Evolutionary conservation across 805 yeast species (phyloP).

Genomic region (Metschnikowia noctiluminum): DNA sequence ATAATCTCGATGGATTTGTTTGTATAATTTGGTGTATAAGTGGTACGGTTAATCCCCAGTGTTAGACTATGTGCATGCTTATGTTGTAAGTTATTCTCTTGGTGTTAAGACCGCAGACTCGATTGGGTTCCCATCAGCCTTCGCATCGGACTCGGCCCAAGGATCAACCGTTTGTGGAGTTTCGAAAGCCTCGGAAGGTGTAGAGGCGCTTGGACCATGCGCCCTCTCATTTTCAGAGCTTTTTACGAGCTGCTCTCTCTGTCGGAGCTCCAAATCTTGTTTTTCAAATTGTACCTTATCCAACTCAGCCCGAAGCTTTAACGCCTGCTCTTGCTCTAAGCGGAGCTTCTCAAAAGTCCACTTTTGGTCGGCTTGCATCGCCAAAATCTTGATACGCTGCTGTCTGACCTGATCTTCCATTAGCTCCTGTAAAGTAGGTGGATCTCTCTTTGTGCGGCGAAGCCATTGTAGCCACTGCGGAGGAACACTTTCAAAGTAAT

Average conservation of each 20-base stretch:
- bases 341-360: slow-evolving; percentile 37
- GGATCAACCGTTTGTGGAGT: slow-evolving; percentile 20
- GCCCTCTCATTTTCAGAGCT: no score
- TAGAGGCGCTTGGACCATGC: background rate
- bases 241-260: background rate
- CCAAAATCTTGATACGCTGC: slow-evolving; percentile 47
- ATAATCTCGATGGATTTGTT: background rate
- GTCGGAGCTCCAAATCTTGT: slow-evolving; percentile 8
- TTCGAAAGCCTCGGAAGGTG: background rate
- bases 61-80: background rate
- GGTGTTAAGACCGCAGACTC: slow-evolving; percentile 39
- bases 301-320: slow-evolving; percentile 31
- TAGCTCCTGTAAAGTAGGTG: slow-evolving; percentile 66
- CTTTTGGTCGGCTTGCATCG: slow-evolving; percentile 43
- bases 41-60: background rate
- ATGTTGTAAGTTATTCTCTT: slow-evolving; percentile 17
- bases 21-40: background rate
- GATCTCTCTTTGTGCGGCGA: slow-evolving; percentile 52
- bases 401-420: slow-evolving; percentile 55
- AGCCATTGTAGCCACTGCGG: slow-evolving; percentile 86
- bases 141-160: slow-evolving; percentile 35
- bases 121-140: slow-evolving; percentile 29
- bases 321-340: slow-evolving; percentile 31
- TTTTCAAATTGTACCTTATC: slow-evolving; percentile 18
- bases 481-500: slow-evolving; percentile 56